Base-by-base conservation (phyloP, 2,329 filamentous ascomycete species). In the Magnaporthiopsis poae region DNA sequence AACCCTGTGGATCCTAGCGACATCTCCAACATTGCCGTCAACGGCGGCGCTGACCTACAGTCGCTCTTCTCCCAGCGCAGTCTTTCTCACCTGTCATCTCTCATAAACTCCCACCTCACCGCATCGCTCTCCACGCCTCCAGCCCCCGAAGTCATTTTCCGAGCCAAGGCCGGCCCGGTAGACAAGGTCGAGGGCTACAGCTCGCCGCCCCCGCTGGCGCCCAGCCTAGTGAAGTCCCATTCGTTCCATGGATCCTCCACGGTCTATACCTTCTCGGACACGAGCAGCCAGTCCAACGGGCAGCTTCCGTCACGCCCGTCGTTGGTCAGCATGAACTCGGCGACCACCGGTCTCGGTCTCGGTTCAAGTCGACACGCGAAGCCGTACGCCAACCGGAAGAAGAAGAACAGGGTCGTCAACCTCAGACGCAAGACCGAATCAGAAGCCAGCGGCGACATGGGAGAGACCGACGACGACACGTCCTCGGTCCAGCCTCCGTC, bases 61-160 rank as follows among this genome's bases (percentile, higher is more conserved):
- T 92, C 92, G 0, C 84, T 96, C 7, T 98, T 99, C 75, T 98
- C 94, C 0, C 92, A 96, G 74, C 96, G 96, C 83, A 98, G 96
- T 72, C 81, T 98, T 56, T 79, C 96, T 31, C 89, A 91, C 64
- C 81, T 99, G 15, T 91, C 90, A 31, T 86, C 91, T 0, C 80
- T 99, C 67, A 92, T 87, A 4, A 90, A 96, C 73, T 96, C 92
- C 2, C 92, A 98, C 72, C 88, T 91, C 63, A 98, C 95, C 0
- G 79, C 98, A 46, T 96, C 93, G 5, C 81, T 98, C 0, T 96
- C 96, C 74, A 97, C 94, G 1, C 92, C 94, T 0, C 87, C 89
- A n/a, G 94, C 98, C 67, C 83, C 87, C 65, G 92, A 98, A 76
- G 91, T 91, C 4, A 89, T 98, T 33, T 97, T 96, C 76, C 86